phyloP scores from a whole-genome alignment of 371 early-diverging fungal species.

The Syncephalastrum racemosum region DNA sequence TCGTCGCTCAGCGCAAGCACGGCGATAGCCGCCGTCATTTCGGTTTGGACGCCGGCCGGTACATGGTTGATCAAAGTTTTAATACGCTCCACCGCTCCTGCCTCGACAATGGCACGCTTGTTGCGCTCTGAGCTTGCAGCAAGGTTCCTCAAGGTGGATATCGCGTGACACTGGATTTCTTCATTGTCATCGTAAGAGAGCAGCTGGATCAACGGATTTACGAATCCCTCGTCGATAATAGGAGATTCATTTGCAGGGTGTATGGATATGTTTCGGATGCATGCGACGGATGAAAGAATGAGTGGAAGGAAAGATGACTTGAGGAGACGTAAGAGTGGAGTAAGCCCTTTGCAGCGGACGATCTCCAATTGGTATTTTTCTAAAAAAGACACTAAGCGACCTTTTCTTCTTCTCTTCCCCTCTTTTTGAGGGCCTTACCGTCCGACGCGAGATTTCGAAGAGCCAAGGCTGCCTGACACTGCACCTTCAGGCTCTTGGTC shows the following conservation, averaged over 20 bases:
- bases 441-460: slow-evolving; percentile 91
- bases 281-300: slow-evolving; percentile 89
- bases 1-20: slow-evolving; percentile 83
- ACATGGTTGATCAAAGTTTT: slow-evolving; percentile 61
- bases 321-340: slow-evolving; percentile 71
- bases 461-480: slow-evolving; percentile 89
- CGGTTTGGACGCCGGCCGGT: slow-evolving; percentile 69
- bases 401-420: neutral
- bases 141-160: slow-evolving; percentile 84
- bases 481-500: slow-evolving; percentile 79
- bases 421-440: slow-evolving; percentile 22
- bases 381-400: slow-evolving; percentile 15
- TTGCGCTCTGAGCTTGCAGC: slow-evolving; percentile 83
- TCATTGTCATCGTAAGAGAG: slow-evolving; percentile 74
- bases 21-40: slow-evolving; percentile 89
- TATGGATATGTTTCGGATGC: slow-evolving; percentile 91
- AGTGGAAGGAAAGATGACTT: slow-evolving; percentile 78
- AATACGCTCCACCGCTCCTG: slow-evolving; percentile 80
- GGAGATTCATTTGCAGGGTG: slow-evolving; percentile 85
- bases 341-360: slow-evolving; percentile 77
- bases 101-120: slow-evolving; percentile 76
- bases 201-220: slow-evolving; percentile 73
- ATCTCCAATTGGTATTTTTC: slow-evolving; percentile 87
- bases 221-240: slow-evolving; percentile 81
- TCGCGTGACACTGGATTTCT: slow-evolving; percentile 87